These are phyloP conservation scores for Mycena epipterygia DNA, from an alignment of 768 basidiomycete species.

Conservation along the genomic window DNA sequence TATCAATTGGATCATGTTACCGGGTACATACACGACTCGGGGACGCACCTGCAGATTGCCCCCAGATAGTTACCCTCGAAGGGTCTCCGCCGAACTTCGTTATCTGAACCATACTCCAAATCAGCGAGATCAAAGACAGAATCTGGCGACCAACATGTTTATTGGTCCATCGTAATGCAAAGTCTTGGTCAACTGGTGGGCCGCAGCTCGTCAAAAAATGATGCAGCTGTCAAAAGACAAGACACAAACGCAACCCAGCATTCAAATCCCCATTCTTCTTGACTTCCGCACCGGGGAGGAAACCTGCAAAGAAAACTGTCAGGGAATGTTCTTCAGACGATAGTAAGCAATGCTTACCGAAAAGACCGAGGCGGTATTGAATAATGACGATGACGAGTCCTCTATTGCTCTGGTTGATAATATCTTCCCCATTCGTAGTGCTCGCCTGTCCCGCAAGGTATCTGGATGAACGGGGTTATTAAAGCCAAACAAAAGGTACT, in stretches of 20 bases:
- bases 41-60: constrained; percentile 35
- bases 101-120: constrained; percentile 15
- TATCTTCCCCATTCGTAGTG: constrained; percentile 48
- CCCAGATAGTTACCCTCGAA: constrained; percentile 40
- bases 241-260: constrained; percentile 44
- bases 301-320: constrained; percentile 35
- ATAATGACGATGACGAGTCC: constrained; percentile 53
- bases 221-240: constrained; percentile 8
- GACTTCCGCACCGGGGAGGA: constrained; percentile 44
- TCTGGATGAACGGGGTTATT: too few species aligned
- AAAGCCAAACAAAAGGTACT: constrained; percentile 40
- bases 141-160: constrained; percentile 41
- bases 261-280: constrained; percentile 45
- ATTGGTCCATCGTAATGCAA: constrained; percentile 50
- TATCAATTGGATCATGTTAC: background rate
- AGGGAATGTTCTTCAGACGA: background rate
- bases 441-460: constrained; percentile 48
- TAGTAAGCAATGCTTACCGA: constrained; percentile 24
- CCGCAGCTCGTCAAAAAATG: too few species aligned
- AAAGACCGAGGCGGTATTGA: constrained; percentile 59
- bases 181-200: constrained; percentile 45
- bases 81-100: constrained; percentile 37
- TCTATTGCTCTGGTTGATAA: constrained; percentile 52
- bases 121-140: background rate
- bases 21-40: too few species aligned